Evolutionary conservation across 2,329 filamentous ascomycete species (phyloP), one percentile per base, ranked within the genome.

Genomic region (Pseudogymnoascus sp.): DNA sequence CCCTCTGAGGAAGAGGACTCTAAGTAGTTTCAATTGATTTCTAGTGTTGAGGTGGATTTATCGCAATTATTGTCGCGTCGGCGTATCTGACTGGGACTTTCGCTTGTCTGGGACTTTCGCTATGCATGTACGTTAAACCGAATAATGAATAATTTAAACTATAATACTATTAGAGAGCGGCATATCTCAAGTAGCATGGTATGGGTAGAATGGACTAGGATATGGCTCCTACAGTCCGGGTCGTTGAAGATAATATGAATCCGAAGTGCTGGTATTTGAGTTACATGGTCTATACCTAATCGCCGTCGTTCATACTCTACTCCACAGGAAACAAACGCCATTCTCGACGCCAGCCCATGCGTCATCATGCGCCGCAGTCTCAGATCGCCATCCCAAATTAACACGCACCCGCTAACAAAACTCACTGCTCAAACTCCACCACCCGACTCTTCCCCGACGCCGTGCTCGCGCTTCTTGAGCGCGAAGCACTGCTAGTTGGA

Each of bases 361-460:
- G 50, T 56, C 50, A 33, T 33, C 28, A 35, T 56, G 28, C 50
- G 16, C 50, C 28, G n/a, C 50, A 35, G 28, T 56, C 28, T 56
- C 50, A 35, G 28, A 56, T 56, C 50, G 50, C 50, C 50, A 56
- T 56, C 50, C 28, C 28, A 56, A 56, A 56, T 33, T 28, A 56
- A 33, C 28, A 35, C 28, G 50, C 28, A 56, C 50, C 28, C 50
- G 50, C 50, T 56, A 56, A 56, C 50, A 35, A 33, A 16, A 56
- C 50, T 56, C 50, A 60, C 59, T 60, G 69, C 66, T 81, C 79
- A 70, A 80, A 80, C 69, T 80, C 78, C 60, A 80, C 73, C 60
- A 79, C 76, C 64, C 50, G 50, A 33, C 50, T 56, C 28, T 76
- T 74, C 66, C 77, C 71, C 25, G 73, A 74, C 18, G 69, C 65